These are phyloP conservation scores for Zizania latifolia DNA, from an alignment of 176 grass and related monocot genomes.

Conservation along the genomic window DNA sequence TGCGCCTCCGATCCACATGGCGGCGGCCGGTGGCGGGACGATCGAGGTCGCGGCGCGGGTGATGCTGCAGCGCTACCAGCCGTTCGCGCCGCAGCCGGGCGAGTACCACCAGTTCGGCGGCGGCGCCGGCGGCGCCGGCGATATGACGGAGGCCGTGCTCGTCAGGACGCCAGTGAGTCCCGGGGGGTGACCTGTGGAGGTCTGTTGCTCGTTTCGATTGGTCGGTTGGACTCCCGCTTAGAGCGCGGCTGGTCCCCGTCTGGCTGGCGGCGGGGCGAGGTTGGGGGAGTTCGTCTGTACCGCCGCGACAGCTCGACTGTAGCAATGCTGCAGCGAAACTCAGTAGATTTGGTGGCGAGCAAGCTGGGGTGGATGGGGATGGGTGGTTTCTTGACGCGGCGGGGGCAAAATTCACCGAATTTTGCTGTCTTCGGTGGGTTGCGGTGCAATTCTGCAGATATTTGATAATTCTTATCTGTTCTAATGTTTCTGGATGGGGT, in stretches of 20 bases:
- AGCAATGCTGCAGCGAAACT: slow-evolving; percentile 9
- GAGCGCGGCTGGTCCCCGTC: background rate
- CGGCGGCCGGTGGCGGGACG: slow-evolving; percentile 31
- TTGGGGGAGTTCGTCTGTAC: background rate
- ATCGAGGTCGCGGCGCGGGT: slow-evolving; percentile 29
- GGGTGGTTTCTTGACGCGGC: background rate
- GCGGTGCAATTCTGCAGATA: background rate
- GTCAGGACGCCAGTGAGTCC: slow-evolving; percentile 58
- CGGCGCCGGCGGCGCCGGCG: background rate
- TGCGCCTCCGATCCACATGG: slow-evolving; percentile 25
- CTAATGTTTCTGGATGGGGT: background rate
- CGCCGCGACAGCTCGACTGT: background rate
- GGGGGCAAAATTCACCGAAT: background rate
- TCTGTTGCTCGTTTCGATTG: slow-evolving; percentile 9
- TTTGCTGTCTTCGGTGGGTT: background rate
- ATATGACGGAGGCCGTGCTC: slow-evolving; percentile 39
- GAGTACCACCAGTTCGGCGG: slow-evolving; percentile 60
- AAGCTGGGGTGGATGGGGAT: background rate
- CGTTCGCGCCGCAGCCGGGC: slow-evolving; percentile 37
- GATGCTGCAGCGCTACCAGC: slow-evolving; percentile 47
- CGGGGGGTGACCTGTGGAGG: background rate
- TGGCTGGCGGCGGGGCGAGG: background rate
- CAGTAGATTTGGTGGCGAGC: background rate
- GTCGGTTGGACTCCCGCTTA: slow-evolving; percentile 14
- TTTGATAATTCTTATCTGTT: background rate